phyloP scores from a whole-genome alignment of 1,139 yeast species.

The Blastobotrys buckinghamii region DNA sequence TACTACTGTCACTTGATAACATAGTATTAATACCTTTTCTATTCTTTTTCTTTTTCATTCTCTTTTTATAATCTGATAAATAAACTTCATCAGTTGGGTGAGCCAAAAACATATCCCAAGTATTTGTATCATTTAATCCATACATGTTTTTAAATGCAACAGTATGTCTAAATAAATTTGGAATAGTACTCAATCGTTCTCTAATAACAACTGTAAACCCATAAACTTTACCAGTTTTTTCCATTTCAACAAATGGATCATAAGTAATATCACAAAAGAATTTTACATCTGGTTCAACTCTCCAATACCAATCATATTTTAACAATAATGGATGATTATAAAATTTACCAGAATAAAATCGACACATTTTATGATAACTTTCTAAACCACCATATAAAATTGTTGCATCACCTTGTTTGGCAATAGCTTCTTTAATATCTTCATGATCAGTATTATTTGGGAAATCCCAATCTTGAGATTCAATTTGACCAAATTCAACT shows the following conservation, averaged over 20 bases:
- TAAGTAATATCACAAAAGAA: constrained; percentile 64
- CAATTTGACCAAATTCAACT: constrained; percentile 52
- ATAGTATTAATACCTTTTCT: constrained; percentile 11
- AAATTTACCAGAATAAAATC: constrained; percentile 62
- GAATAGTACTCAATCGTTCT: constrained; percentile 59
- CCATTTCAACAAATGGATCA: constrained; percentile 72
- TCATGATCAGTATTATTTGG: constrained; percentile 51
- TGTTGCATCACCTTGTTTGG: constrained; percentile 40
- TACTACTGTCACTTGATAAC: not conserved
- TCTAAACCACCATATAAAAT: constrained; percentile 57
- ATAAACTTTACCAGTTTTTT: constrained; percentile 54
- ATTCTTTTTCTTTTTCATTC: constrained; percentile 26
- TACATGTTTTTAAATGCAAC: constrained; percentile 49
- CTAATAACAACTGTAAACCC: constrained; percentile 65
- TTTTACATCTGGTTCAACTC: constrained; percentile 67
- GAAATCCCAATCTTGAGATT: constrained; percentile 52
- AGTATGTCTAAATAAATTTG: constrained; percentile 61
- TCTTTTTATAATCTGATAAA: constrained; percentile 22
- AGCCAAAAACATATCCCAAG: constrained; percentile 34
- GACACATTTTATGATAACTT: constrained; percentile 75
- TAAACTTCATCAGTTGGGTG: constrained; percentile 22
- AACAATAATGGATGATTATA: constrained; percentile 55
- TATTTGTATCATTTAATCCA: constrained; percentile 44
- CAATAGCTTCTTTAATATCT: constrained; percentile 37
- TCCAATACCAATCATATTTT: constrained; percentile 63